Evolutionary conservation across 257 asterid species (phyloP).

Genomic region (Solanum sitiens): DNA sequence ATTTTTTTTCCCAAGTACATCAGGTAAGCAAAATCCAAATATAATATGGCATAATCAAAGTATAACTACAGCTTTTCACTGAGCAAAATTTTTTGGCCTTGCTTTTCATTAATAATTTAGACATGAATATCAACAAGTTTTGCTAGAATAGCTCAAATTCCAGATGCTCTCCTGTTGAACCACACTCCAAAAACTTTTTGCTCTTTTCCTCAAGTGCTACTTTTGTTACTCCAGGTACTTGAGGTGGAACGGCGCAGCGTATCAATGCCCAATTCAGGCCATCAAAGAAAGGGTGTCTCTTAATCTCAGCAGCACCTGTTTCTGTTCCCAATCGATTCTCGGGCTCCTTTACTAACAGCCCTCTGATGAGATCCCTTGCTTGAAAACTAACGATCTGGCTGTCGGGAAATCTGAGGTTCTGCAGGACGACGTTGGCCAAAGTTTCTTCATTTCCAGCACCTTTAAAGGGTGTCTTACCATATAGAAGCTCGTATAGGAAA

Average conservation of each 20-base stretch:
- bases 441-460: conserved; percentile 59
- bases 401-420: conserved; percentile 48
- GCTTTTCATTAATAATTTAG: neutral
- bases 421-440: conserved; percentile 38
- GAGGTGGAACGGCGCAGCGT: conserved; percentile 59
- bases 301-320: conserved; percentile 69
- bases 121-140: neutral
- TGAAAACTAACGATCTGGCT: conserved; percentile 55
- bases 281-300: conserved; percentile 56
- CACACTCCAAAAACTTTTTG: neutral
- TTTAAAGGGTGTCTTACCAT: conserved; percentile 61
- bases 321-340: conserved; percentile 48
- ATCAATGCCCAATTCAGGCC: conserved; percentile 65
- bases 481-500: conserved; percentile 58
- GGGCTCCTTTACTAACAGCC: conserved; percentile 52
- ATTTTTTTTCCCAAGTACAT: neutral
- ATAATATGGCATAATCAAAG: neutral
- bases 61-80: neutral
- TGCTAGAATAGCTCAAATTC: conserved; percentile 4
- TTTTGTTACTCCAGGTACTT: conserved; percentile 28
- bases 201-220: conserved; percentile 15
- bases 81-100: neutral
- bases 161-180: neutral
- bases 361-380: conserved; percentile 57
- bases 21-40: neutral